Base-by-base conservation (phyloP, 169 alveolate genomes). In the Sarcocystis neurona region DNA sequence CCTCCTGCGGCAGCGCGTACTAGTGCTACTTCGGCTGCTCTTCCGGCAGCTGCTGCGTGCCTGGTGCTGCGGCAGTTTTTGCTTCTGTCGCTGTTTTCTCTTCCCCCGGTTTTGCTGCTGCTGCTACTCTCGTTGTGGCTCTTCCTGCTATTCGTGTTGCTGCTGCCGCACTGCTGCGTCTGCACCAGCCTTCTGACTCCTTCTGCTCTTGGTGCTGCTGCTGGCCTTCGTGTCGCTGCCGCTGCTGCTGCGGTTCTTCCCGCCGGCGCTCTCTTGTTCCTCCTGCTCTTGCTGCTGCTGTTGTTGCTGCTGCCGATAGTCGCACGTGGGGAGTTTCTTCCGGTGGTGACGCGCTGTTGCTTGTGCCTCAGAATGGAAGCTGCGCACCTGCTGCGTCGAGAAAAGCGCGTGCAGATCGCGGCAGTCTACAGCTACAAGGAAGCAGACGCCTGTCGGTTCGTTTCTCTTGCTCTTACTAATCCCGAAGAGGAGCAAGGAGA, bases 291-390 rank as follows among this genome's bases (percentile, higher is more conserved):
- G 30, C 30, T 53, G 12, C 66, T 53, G 12, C 66, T 53, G 12
- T 53, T 53, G 66, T 53, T 53, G 23, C 30, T 53, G 30, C 12
- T 53, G 66, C 66, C 12, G 66, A 15, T 53, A 15, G 30, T 53
- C 66, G 12, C 66, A 15, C 23, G 12, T 23, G 12, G 12, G 12
- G 12, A 15, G 30, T 53, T 53, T 23, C 23, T 53, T 53, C 23
- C 66, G 66, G 12, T 15, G 30, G 23, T 53, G 12, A 15, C 30
- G 66, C 23, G 30, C 12, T 12, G 66, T 53, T 53, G 66, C n/a
- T n/a, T n/a, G n/a, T n/a, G n/a, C n/a, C n/a, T n/a, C 68, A 87
- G 91, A 53, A 75, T 56, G 44, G 91, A 87, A 48, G 91, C 91
- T n/a, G 66, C 77, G 37, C 91, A 74, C 0, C 87, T 87, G 30